Conservation (phyloP, 2,329 filamentous ascomycete species). For the Epichloe coenophiala region DNA sequence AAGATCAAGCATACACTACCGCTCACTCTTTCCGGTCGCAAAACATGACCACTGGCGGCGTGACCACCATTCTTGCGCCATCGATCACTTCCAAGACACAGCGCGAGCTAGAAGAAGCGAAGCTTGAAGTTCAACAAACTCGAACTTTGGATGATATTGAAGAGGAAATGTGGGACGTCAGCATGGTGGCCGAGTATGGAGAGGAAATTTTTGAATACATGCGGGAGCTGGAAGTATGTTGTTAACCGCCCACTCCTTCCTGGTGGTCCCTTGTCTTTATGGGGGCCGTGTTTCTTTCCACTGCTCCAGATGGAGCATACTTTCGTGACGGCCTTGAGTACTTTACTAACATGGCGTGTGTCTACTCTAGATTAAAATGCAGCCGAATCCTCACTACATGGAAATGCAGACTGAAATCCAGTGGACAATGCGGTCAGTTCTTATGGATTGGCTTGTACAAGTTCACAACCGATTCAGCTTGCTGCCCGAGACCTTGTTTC, state of each 20-base stretch:
- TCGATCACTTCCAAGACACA: constrained; percentile 54
- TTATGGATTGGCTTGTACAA: constrained; percentile 97
- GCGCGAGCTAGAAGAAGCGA: constrained; percentile 57
- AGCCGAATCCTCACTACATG: constrained; percentile 91
- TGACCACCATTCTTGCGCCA: constrained; percentile 54
- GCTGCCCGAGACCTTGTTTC: constrained; percentile 86
- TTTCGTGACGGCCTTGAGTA: not conserved
- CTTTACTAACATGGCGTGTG: not conserved
- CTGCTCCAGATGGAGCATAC: too few species aligned
- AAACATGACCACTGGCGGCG: constrained; percentile 38
- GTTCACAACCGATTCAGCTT: constrained; percentile 86
- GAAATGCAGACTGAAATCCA: constrained; percentile 93
- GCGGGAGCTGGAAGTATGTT: constrained; percentile 67
- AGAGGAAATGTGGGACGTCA: constrained; percentile 85
- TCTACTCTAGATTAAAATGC: constrained; percentile 51
- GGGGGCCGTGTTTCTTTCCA: not conserved
- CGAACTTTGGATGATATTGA: constrained; percentile 63
- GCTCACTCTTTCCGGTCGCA: constrained; percentile 64
- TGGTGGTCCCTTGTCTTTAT: not conserved
- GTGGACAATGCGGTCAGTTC: constrained; percentile 94
- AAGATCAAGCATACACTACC: constrained; percentile 58
- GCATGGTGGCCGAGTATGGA: constrained; percentile 94
- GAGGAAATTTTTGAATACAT: constrained; percentile 95
- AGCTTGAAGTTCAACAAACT: constrained; percentile 53
- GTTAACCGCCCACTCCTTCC: not conserved